A percentile compares a stretch with the other conserved stretches of the same genome.
These are phyloP conservation scores for Auricularia cornea DNA, from an alignment of 768 basidiomycete genomes.

Conservation along the genomic window DNA sequence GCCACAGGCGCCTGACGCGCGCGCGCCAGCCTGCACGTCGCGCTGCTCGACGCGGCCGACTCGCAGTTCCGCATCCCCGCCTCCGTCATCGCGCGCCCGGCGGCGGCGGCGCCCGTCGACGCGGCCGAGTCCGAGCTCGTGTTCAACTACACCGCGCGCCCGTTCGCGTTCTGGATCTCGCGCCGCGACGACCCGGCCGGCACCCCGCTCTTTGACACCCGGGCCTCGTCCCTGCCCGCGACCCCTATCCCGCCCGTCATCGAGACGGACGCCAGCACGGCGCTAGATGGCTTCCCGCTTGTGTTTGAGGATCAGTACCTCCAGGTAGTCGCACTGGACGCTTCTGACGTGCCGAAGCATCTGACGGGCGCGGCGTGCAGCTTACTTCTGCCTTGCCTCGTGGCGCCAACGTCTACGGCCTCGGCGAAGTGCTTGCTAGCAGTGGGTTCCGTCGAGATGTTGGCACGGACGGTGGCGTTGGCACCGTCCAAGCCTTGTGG, in stretches of 20 bases:
- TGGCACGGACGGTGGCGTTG: conserved; percentile 37
- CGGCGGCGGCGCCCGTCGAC: conserved; percentile 26
- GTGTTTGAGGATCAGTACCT: conserved; percentile 78
- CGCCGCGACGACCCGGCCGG: conserved; percentile 49
- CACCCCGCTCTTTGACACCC: conserved; percentile 62
- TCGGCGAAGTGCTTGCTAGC: conserved; percentile 64
- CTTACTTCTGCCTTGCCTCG: conserved; percentile 58
- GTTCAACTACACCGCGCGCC: conserved; percentile 55
- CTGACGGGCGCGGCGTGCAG: conserved; percentile 20
- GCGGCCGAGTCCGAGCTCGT: conserved; percentile 47
- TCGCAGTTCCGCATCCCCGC: conserved; percentile 61
- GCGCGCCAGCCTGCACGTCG: conserved; percentile 52
- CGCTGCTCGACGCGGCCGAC: conserved; percentile 53
- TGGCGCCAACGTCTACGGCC: conserved; percentile 65
- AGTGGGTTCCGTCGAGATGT: conserved; percentile 62
- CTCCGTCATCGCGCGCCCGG: conserved; percentile 33
- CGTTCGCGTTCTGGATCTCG: conserved; percentile 78
- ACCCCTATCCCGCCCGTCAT: conserved; percentile 54
- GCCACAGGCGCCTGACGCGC: neutral
- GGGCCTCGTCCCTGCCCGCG: conserved; percentile 49
- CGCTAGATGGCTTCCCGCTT: conserved; percentile 55
- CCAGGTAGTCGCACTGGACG: conserved; percentile 34
- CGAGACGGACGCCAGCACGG: conserved; percentile 39
- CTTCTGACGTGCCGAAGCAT: neutral
- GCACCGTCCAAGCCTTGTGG: conserved; percentile 64